Evolutionary conservation across 192 early-diverging fungal species (phyloP).

Genomic region (Coemansia sp.): DNA sequence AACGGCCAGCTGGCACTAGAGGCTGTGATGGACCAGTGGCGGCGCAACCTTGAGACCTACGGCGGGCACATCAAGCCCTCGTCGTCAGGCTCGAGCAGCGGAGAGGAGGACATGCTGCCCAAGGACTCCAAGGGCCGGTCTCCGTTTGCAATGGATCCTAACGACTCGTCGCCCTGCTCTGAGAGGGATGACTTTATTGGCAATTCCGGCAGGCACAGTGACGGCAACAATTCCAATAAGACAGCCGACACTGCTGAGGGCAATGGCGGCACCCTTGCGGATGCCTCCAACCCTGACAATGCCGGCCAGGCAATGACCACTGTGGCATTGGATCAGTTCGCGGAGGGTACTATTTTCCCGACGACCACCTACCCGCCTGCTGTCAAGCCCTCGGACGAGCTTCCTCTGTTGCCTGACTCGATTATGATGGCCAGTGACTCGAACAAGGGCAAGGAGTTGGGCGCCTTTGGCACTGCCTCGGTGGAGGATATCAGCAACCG

Average conservation of each 20-base stretch:
- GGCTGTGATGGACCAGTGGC: slow-evolving; percentile 58
- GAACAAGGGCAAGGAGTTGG: slow-evolving; percentile 10
- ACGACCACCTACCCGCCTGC: slow-evolving; percentile 48
- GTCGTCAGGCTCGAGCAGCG: slow-evolving; percentile 12
- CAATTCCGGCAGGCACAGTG: not conserved
- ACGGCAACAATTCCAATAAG: not conserved
- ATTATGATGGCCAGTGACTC: slow-evolving; percentile 18
- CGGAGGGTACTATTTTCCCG: slow-evolving; percentile 48
- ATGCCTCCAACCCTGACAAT: not conserved
- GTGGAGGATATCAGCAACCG: slow-evolving; percentile 25
- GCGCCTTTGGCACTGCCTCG: slow-evolving; percentile 5
- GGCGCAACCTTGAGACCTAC: slow-evolving; percentile 34
- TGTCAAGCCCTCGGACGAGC: slow-evolving; percentile 35
- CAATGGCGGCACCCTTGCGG: not conserved
- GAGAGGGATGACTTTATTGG: slow-evolving; percentile 12
- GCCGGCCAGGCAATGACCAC: not conserved
- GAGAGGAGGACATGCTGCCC: slow-evolving; percentile 11
- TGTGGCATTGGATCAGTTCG: no score
- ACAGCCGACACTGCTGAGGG: not conserved
- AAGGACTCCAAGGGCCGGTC: slow-evolving; percentile 12
- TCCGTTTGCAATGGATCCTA: slow-evolving; percentile 25
- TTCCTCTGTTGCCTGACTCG: slow-evolving; percentile 36
- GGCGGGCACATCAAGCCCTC: slow-evolving; percentile 23
- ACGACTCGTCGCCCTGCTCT: slow-evolving; percentile 22
- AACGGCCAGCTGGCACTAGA: slow-evolving; percentile 82